Base-by-base conservation (phyloP, 2,329 filamentous ascomycete genomes). In the Seiridium cupressi region DNA sequence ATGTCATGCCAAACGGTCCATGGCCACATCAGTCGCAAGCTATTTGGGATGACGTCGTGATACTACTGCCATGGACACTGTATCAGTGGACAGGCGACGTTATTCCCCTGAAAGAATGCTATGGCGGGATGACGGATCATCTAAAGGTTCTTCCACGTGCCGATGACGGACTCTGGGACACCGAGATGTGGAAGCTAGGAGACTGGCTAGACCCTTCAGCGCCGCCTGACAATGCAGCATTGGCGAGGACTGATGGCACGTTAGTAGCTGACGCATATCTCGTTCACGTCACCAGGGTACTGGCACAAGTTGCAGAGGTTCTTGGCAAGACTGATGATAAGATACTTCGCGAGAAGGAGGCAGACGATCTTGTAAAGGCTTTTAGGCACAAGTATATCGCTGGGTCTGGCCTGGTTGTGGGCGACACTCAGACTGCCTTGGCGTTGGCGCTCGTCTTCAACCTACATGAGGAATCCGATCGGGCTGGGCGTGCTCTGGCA, bases 161-260 rank as follows among this genome's bases (percentile, higher is more conserved):
- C 6, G 5, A 48, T 0, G 70, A 71, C 36, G 68, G 70, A 3
- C 70, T 77, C 1, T 78, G 75, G 76, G 68, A 73, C 49, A 60
- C 63, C 7, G 63, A 66, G 31, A 54, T 58, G 5, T 72, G 67
- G 59, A 74, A 77, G 66, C 68, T 73, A 5, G 74, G 73, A 10
- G 76, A 78, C 64, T 78, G 76, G 76, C 72, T 79, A 2, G 76
- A 78, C 61, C 76, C 76, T 3, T 66, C 66, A 13, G 74, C 76
- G 1, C 75, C 76, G 3, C 66, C 73, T 3, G 64, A 70, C 5
- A 63, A 72, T 36, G 74, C 76, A 0, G 72, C 65, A 13, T 60
- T 65, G 8, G 72, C 69, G 1, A 69, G 65, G 13, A 78, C 75
- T 0, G 70, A 74, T 57, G 63, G 66, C 6, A 67, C 67, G 34